phyloP scores from a whole-genome alignment of 768 basidiomycete genomes.

The Tylopilus sp. region DNA sequence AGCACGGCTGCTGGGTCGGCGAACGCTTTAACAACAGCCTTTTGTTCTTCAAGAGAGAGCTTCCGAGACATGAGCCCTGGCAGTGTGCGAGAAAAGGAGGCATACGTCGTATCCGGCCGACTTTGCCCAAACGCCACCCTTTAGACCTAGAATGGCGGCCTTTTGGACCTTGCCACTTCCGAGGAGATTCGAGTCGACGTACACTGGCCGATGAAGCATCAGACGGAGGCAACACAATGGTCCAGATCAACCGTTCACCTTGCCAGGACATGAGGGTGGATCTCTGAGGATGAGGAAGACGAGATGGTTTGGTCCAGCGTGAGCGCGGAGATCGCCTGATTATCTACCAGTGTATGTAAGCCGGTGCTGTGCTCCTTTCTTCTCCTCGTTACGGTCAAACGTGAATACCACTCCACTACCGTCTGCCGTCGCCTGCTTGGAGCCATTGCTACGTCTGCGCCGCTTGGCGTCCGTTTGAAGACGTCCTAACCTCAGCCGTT shows the following conservation, averaged over 20 bases:
- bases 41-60: slow-evolving; percentile 25
- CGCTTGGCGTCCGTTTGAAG: too few relatives aligned
- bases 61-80: background rate
- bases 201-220: slow-evolving; percentile 54
- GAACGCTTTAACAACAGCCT: slow-evolving; percentile 39
- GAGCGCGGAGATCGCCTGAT: slow-evolving; percentile 26
- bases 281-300: background rate
- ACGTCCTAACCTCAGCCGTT: too few relatives aligned
- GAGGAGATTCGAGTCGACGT: slow-evolving; percentile 79
- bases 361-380: slow-evolving; percentile 9
- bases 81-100: background rate
- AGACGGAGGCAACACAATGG: background rate
- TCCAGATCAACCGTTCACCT: slow-evolving; percentile 44
- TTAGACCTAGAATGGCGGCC: slow-evolving; percentile 52
- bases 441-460: background rate
- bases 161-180: slow-evolving; percentile 64
- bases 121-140: slow-evolving; percentile 30
- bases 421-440: background rate
- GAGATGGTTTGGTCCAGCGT: background rate
- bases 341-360: slow-evolving; percentile 31
- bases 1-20: slow-evolving; percentile 37
- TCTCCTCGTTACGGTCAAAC: background rate
- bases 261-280: slow-evolving; percentile 63
- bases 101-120: slow-evolving; percentile 22
- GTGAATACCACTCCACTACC: too few relatives aligned